These are phyloP conservation scores for Colletotrichum orbiculare DNA, from an alignment of 2,329 filamentous ascomycete genomes.

Conservation along the genomic window DNA sequence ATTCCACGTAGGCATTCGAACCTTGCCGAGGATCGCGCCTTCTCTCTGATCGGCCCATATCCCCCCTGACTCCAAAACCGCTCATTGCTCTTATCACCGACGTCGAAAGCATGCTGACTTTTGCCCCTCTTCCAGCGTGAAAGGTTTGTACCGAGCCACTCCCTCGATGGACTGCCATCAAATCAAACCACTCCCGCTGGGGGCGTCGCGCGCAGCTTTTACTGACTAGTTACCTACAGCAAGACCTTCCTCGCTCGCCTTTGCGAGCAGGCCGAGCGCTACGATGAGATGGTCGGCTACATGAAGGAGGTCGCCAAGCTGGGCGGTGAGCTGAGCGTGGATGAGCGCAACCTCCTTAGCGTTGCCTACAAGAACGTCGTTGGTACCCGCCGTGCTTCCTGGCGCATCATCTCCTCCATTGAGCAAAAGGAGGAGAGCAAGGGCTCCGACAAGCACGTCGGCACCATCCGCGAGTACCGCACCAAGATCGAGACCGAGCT, in stretches of 20 bases:
- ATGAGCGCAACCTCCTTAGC: constrained; percentile 98
- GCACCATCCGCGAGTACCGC: constrained; percentile 95
- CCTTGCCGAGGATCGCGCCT: not conserved
- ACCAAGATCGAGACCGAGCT: constrained; percentile 98
- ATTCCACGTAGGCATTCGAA: not conserved
- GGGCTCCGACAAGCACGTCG: constrained; percentile 94
- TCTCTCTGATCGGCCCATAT: not conserved
- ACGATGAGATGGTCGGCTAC: constrained; percentile 99
- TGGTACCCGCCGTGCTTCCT: constrained; percentile 96
- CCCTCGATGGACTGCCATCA: constrained; percentile 29
- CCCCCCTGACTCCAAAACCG: constrained; percentile 20
- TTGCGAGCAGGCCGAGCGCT: constrained; percentile 99
- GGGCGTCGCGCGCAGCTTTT: constrained; percentile 19
- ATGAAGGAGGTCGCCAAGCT: constrained; percentile 99
- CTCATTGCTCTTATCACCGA: constrained; percentile 12
- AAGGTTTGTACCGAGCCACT: constrained; percentile 62
- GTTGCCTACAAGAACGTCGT: constrained; percentile 99
- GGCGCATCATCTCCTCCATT: constrained; percentile 99
- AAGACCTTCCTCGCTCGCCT: constrained; percentile 99
- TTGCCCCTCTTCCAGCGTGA: constrained; percentile 67
- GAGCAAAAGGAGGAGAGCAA: constrained; percentile 99
- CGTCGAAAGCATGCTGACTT: constrained; percentile 47
- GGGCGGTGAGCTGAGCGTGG: constrained; percentile 84
- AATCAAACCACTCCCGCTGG: constrained; percentile 25
- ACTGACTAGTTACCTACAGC: constrained; percentile 61